phyloP scores from a whole-genome alignment of 1,284 basidiomycete species.

The Sporisorium scitamineum region DNA sequence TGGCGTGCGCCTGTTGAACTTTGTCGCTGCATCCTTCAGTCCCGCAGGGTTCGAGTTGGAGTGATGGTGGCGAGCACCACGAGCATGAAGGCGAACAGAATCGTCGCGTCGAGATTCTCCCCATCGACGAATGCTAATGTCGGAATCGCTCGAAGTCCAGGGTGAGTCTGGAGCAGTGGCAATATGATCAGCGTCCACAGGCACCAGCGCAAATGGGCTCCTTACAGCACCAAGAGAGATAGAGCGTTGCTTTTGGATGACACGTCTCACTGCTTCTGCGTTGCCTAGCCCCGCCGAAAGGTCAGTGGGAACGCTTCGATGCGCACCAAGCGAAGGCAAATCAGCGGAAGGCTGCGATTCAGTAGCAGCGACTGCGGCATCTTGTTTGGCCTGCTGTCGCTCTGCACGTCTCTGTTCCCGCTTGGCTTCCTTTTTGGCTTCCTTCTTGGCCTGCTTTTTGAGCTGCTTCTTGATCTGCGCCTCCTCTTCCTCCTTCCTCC shows the following conservation, averaged over 20 bases:
- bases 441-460: slow-evolving; percentile 36
- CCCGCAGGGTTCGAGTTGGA: slow-evolving; percentile 12
- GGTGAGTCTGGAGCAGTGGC: slow-evolving; percentile 32
- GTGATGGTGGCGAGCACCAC: slow-evolving; percentile 8
- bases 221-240: slow-evolving; percentile 31
- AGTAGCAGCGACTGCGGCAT: background rate
- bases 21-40: background rate
- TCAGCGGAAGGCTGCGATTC: background rate
- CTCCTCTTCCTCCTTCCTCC: slow-evolving; percentile 9
- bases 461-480: slow-evolving; percentile 17
- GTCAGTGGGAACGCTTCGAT: background rate
- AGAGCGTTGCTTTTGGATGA: slow-evolving; percentile 31
- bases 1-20: slow-evolving; percentile 2
- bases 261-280: slow-evolving; percentile 8
- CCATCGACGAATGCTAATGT: slow-evolving; percentile 50
- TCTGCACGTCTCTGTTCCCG: slow-evolving; percentile 25
- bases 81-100: slow-evolving; percentile 11
- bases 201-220: slow-evolving; percentile 9
- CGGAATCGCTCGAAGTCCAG: slow-evolving; percentile 49
- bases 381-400: slow-evolving; percentile 11
- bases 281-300: background rate
- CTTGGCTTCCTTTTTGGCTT: slow-evolving; percentile 28
- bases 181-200: background rate
- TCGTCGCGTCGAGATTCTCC: slow-evolving; percentile 33
- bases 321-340: background rate